Evolutionary conservation across 257 asterid genomes (phyloP).

Genomic region (Asclepias syriaca): DNA sequence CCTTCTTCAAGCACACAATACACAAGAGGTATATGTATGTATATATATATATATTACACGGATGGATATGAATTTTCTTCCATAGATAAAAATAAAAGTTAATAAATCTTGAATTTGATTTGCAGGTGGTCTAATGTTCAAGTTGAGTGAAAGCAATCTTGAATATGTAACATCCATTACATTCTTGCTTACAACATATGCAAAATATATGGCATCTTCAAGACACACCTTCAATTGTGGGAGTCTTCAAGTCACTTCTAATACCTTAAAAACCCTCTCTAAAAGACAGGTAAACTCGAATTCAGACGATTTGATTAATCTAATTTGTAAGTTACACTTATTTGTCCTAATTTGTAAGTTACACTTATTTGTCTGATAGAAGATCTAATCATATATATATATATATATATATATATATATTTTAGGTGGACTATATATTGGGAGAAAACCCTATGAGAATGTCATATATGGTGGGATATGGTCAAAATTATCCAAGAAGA

Average conservation of each 20-base stretch:
- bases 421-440: constrained; percentile 68
- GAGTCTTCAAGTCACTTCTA: constrained; percentile 30
- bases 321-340: too few relatives aligned
- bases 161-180: constrained; percentile 77
- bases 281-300: constrained; percentile 40
- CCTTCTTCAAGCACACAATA: constrained; percentile 65
- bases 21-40: constrained; percentile 41
- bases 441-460: constrained; percentile 76
- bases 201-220: constrained; percentile 72
- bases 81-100: background rate
- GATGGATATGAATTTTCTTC: too few relatives aligned
- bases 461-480: constrained; percentile 93
- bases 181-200: constrained; percentile 66
- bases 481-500: constrained; percentile 51
- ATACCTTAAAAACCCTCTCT: constrained; percentile 41
- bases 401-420: too few relatives aligned
- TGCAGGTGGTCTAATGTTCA: constrained; percentile 69
- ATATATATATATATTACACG: too few relatives aligned
- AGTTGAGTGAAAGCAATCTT: constrained; percentile 58
- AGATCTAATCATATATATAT: too few relatives aligned
- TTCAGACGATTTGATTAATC: too few relatives aligned
- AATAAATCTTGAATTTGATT: background rate
- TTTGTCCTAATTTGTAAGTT: too few relatives aligned
- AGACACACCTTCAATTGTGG: constrained; percentile 58
- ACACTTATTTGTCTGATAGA: too few relatives aligned